Evolutionary conservation across 1,284 basidiomycete species (phyloP).

Genomic region (Heterobasidion occidentale): DNA sequence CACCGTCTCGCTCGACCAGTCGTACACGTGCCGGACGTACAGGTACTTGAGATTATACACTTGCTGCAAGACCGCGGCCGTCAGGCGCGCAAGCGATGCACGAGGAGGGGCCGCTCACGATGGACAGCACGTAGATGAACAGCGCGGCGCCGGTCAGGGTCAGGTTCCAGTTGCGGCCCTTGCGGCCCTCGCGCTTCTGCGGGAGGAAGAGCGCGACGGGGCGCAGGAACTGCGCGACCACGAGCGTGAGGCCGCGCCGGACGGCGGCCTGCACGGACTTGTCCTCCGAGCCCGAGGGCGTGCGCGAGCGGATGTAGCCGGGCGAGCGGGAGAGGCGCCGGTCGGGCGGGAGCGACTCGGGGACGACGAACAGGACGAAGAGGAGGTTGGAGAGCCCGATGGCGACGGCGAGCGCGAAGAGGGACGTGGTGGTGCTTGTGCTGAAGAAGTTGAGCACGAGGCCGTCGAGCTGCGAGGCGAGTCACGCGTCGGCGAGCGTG

Average conservation of each 20-base stretch:
- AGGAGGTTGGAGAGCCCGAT: conserved; percentile 17
- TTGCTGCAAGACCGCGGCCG: conserved; percentile 24
- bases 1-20: conserved; percentile 39
- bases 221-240: conserved; percentile 21
- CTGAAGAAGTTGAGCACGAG: conserved; percentile 6
- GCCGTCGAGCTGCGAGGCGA: conserved; percentile 9
- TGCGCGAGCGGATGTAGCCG: neutral
- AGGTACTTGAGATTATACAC: conserved; percentile 44
- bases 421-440: conserved; percentile 7
- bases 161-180: conserved; percentile 33
- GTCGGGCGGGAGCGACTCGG: conserved; percentile 31
- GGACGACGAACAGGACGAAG: conserved; percentile 35
- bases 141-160: conserved; percentile 34
- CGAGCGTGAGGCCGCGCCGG: neutral
- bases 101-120: conserved; percentile 22
- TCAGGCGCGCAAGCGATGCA: neutral
- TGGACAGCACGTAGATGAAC: conserved; percentile 42
- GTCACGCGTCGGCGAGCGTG: conserved; percentile 15
- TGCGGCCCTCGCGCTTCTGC: conserved; percentile 9
- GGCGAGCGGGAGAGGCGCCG: conserved; percentile 4
- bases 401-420: conserved; percentile 10
- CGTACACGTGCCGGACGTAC: conserved; percentile 43
- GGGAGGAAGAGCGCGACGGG: conserved; percentile 44
- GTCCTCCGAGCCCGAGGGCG: neutral
- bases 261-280: neutral